Evolutionary conservation across 805 yeast species (phyloP).

Genomic region (Starmerella stigmatis): DNA sequence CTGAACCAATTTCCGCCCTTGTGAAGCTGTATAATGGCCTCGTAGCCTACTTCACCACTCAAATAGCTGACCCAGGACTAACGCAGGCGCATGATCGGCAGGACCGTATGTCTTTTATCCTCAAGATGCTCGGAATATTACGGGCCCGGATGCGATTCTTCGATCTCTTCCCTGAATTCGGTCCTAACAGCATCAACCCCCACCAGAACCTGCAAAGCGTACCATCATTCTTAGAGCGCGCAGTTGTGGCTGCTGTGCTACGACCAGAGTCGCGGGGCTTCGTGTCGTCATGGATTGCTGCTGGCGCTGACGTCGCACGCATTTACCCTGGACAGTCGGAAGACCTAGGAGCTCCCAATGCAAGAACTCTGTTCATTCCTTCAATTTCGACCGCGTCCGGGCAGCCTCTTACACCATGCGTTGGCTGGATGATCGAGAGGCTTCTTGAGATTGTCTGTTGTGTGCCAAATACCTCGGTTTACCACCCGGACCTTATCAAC

Average conservation of each 20-base stretch:
- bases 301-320: slow-evolving; percentile 35
- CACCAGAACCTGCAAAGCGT: slow-evolving; percentile 30
- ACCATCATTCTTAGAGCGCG: slow-evolving; percentile 79
- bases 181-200: slow-evolving; percentile 9
- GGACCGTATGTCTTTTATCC: slow-evolving; percentile 55
- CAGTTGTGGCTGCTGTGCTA: slow-evolving; percentile 59
- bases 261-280: slow-evolving; percentile 72
- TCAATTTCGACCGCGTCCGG: slow-evolving; percentile 23
- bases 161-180: slow-evolving; percentile 39
- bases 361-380: slow-evolving; percentile 26
- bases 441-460: slow-evolving; percentile 63
- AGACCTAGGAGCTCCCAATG: slow-evolving; percentile 15
- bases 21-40: slow-evolving; percentile 59
- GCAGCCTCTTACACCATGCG: slow-evolving; percentile 59
- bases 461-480: slow-evolving; percentile 67
- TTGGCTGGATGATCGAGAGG: slow-evolving; percentile 84
- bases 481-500: slow-evolving; percentile 56
- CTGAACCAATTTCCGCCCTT: slow-evolving; percentile 56
- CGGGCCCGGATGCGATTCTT: slow-evolving; percentile 55
- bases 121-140: slow-evolving; percentile 54
- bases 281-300: slow-evolving; percentile 57
- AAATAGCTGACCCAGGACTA: slow-evolving; percentile 53
- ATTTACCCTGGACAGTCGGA: slow-evolving; percentile 13
- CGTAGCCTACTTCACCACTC: slow-evolving; percentile 50
- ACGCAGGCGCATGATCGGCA: slow-evolving; percentile 43